Conservation (phyloP, 129 eudicot species). For the Escallonia rubra region DNA sequence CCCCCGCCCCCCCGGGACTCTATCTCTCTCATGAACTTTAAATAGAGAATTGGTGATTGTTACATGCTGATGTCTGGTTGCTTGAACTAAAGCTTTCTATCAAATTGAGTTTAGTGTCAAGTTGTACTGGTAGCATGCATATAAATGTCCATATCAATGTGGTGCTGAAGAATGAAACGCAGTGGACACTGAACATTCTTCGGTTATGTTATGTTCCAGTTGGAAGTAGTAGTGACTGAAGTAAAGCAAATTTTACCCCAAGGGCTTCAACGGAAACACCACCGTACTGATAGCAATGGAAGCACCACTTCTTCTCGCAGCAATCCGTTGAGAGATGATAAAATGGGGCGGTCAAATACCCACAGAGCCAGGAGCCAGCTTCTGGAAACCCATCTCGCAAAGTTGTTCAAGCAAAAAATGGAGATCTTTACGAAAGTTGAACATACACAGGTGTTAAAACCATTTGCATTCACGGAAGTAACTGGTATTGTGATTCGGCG, state of each 20-base stretch:
- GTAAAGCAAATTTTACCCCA: slow-evolving; percentile 79
- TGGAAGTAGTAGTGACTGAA: slow-evolving; percentile 59
- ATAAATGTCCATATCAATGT: neutral
- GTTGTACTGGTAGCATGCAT: neutral
- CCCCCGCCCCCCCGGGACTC: slow-evolving; percentile 5
- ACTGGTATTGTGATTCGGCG: neutral
- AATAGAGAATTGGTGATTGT: neutral
- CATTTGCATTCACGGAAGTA: neutral
- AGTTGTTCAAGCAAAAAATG: slow-evolving; percentile 86
- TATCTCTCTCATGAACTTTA: neutral
- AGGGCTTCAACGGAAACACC: slow-evolving; percentile 72
- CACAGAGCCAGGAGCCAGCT: slow-evolving; percentile 94
- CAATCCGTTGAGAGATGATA: slow-evolving; percentile 79
- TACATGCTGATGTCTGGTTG: neutral
- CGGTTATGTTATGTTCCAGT: slow-evolving; percentile 28
- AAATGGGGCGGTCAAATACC: slow-evolving; percentile 58
- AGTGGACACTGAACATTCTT: neutral
- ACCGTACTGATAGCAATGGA: slow-evolving; percentile 87
- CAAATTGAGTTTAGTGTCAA: neutral
- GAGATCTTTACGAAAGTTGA: slow-evolving; percentile 94
- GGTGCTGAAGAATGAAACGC: neutral
- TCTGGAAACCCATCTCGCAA: slow-evolving; percentile 93
- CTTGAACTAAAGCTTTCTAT: neutral
- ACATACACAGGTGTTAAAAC: slow-evolving; percentile 64
- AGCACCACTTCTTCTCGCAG: slow-evolving; percentile 94